Evolutionary conservation across 192 early-diverging fungal species (phyloP).

Genomic region (Phlyctochytrium bullatum): DNA sequence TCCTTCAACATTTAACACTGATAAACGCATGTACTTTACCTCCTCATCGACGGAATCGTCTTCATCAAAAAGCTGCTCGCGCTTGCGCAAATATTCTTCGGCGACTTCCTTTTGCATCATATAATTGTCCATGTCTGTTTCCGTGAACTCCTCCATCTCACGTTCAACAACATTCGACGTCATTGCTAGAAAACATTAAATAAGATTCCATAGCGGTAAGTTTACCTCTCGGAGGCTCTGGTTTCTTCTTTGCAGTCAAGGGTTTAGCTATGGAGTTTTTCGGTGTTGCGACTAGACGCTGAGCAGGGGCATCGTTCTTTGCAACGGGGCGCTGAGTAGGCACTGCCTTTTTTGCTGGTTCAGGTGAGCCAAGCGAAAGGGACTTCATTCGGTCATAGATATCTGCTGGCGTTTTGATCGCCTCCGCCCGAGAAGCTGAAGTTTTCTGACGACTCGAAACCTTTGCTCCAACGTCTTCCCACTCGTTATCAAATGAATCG

Average conservation of each 20-base stretch:
- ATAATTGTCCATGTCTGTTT: constrained; percentile 40
- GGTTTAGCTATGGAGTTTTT: no score
- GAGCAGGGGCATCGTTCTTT: no score
- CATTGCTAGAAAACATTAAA: no score
- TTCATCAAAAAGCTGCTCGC: constrained; percentile 9
- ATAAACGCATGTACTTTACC: no score
- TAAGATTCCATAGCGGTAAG: no score
- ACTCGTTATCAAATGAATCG: not conserved
- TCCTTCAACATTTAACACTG: no score
- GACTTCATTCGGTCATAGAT: constrained; percentile 37
- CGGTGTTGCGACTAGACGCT: no score
- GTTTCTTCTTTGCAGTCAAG: no score
- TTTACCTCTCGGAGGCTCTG: no score
- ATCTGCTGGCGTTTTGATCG: constrained; percentile 33
- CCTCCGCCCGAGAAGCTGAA: not conserved
- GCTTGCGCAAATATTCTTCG: constrained; percentile 28
- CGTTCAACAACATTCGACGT: constrained; percentile 27
- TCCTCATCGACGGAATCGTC: constrained; percentile 1
- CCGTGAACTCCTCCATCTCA: constrained; percentile 12
- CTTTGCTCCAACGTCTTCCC: constrained; percentile 5
- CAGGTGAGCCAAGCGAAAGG: no score
- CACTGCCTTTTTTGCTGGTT: no score
- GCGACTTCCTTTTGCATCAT: constrained; percentile 38
- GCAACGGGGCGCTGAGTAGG: no score
- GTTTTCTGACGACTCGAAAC: constrained; percentile 12